phyloP scores from a whole-genome alignment of 176 grass and related monocot species.

The Oryza australiensis region DNA sequence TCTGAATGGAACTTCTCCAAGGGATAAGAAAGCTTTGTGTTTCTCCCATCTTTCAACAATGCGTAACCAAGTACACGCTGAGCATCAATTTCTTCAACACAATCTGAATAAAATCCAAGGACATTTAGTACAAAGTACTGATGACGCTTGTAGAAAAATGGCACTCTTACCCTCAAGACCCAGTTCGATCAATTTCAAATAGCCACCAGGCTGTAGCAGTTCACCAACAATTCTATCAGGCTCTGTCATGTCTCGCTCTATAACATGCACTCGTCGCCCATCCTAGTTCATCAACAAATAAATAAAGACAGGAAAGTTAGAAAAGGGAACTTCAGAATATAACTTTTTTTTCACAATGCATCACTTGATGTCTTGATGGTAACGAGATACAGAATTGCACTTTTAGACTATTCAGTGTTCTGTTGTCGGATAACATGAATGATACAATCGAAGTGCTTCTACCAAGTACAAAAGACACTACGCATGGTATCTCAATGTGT shows the following conservation, averaged over 20 bases:
- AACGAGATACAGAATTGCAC: neutral
- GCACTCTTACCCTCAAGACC: conserved; percentile 67
- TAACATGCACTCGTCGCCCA: conserved; percentile 85
- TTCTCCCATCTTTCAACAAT: conserved; percentile 88
- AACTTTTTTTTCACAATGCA: neutral
- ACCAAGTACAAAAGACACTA: neutral
- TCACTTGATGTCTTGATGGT: neutral
- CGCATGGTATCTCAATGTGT: neutral
- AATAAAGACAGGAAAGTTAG: conserved; percentile 23
- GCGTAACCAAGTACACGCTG: conserved; percentile 86
- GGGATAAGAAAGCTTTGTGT: conserved; percentile 81
- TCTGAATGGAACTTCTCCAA: conserved; percentile 90
- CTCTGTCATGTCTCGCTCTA: conserved; percentile 92
- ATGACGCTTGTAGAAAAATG: neutral
- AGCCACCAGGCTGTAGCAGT: conserved; percentile 91
- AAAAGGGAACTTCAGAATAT: neutral
- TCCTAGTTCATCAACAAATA: conserved; percentile 64
- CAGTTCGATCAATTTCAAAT: conserved; percentile 87
- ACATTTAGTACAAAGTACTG: neutral
- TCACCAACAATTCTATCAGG: conserved; percentile 97
- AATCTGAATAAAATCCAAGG: conserved; percentile 54
- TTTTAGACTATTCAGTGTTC: neutral
- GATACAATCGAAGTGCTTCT: neutral
- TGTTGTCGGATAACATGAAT: neutral
- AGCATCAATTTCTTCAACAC: conserved; percentile 94